These are phyloP conservation scores for Ustilago shanxiensis DNA, from an alignment of 1,284 basidiomycete species.

Conservation along the genomic window DNA sequence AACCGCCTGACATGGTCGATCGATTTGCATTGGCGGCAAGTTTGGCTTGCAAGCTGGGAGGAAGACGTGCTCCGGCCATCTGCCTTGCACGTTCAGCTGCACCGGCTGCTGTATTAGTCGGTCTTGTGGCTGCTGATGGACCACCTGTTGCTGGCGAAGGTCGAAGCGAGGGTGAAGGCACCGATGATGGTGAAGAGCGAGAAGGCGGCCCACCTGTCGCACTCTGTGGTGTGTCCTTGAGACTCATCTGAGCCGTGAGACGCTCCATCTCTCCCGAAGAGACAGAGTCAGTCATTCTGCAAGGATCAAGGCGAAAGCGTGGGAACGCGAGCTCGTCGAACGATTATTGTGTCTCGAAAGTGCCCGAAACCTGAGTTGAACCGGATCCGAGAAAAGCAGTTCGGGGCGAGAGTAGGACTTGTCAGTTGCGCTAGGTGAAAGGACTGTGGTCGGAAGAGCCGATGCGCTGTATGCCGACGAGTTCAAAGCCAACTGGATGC, in stretches of 20 bases:
- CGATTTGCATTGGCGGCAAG: slow-evolving; percentile 77
- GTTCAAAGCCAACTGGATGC: background rate
- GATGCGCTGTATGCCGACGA: background rate
- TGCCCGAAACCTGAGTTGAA: background rate
- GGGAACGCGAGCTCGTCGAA: too few species aligned
- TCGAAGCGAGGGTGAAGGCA: slow-evolving; percentile 16
- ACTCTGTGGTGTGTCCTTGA: slow-evolving; percentile 35
- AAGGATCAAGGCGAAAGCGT: too few species aligned
- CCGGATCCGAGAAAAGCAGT: background rate
- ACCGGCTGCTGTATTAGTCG: slow-evolving; percentile 40
- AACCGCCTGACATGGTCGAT: slow-evolving; percentile 28
- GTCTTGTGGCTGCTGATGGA: slow-evolving; percentile 17
- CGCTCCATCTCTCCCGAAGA: slow-evolving; percentile 40
- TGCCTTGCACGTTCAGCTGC: slow-evolving; percentile 60
- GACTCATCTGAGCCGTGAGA: slow-evolving; percentile 44
- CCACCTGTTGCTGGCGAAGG: slow-evolving; percentile 23
- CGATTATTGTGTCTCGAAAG: background rate
- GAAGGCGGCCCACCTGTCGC: slow-evolving; percentile 44
- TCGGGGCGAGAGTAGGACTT: background rate
- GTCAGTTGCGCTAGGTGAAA: background rate
- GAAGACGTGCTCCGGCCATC: slow-evolving; percentile 70
- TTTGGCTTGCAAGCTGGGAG: slow-evolving; percentile 90
- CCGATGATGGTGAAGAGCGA: slow-evolving; percentile 17
- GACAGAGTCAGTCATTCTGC: slow-evolving; percentile 37
- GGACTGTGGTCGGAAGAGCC: background rate